Evolutionary conservation across 2,329 filamentous ascomycete genomes (phyloP), one percentile per base, ranked within the genome.

Genomic region (Epichloe gansuensis): DNA sequence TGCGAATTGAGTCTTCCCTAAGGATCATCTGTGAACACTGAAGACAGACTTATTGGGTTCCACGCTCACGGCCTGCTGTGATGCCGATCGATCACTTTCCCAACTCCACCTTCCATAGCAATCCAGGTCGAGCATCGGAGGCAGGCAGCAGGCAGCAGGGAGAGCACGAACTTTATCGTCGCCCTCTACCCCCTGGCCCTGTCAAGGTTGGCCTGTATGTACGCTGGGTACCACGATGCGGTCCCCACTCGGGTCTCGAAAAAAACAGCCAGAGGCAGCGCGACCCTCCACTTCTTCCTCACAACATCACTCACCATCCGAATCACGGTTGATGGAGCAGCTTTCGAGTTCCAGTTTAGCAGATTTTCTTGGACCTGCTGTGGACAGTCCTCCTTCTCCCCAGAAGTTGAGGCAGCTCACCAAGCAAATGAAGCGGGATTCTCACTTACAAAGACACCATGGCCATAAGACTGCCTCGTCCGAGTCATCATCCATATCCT

Each of bases 311-410:
- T 51, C 54, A 41, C 52, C 56, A 35, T 48, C 54, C 48, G 34
- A 46, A 34, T 44, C 39, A 34, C 46, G 51, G 50, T 57, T 51
- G 59, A 64, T 56, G 49, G 54, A 57, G 39, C 52, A 55, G 35
- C 54, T 58, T 23, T 57, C 55, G 46, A 55, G 48, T 35, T 52
- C 52, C 11, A 53, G 49, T 34, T 38, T 70, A 47, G 61, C 68
- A 54, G 73, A 77, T 54, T 69, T 78, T 51, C 65, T 83, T 53
- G 78, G 76, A 54, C 78, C 80, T 48, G 74, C 80, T 55, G 67
- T 83, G 52, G 78, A 83, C 59, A 77, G 77, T 17, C 80, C 80
- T 42, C 79, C 80, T 0, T 83, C 80, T 37, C 78, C 81, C 31
- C 75, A 80, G 60, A 74, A 73, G 56, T 73, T 82, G 59, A 75